phyloP scores from a whole-genome alignment of 192 early-diverging fungal genomes.

The Linnemannia hyalina region DNA sequence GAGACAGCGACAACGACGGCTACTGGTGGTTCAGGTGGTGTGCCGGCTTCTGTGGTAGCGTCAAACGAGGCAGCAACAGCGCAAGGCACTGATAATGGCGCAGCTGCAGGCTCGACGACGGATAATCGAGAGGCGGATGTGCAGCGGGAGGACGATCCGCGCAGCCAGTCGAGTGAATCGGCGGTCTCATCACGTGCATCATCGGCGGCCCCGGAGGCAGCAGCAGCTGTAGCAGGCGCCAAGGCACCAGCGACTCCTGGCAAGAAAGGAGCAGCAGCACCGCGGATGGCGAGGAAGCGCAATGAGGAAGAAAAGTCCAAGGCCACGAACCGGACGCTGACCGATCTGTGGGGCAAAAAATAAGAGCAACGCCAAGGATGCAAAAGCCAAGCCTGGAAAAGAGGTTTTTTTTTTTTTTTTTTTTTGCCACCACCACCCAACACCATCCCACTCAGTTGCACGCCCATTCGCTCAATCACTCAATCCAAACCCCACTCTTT shows the following conservation, averaged over 20 bases:
- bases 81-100: not conserved
- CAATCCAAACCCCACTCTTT: not conserved
- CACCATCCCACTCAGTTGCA: not conserved
- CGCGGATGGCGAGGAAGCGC: not conserved
- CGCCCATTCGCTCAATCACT: not conserved
- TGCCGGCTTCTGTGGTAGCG: not conserved
- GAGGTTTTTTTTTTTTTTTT: not conserved
- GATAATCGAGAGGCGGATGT: not conserved
- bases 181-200: not conserved
- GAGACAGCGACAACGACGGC: not conserved
- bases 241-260: not conserved
- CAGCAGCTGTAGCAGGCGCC: no score
- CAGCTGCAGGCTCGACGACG: not conserved
- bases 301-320: not conserved
- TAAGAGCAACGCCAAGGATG: not conserved
- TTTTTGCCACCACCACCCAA: not conserved
- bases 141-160: not conserved
- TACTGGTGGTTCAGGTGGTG: not conserved
- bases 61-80: not conserved
- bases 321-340: not conserved
- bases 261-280: not conserved
- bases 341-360: not conserved
- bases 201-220: not conserved
- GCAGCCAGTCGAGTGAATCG: not conserved
- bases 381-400: not conserved